These are phyloP conservation scores for Prinsepia uniflora DNA, from an alignment of 306 rosid species.

Conservation along the genomic window DNA sequence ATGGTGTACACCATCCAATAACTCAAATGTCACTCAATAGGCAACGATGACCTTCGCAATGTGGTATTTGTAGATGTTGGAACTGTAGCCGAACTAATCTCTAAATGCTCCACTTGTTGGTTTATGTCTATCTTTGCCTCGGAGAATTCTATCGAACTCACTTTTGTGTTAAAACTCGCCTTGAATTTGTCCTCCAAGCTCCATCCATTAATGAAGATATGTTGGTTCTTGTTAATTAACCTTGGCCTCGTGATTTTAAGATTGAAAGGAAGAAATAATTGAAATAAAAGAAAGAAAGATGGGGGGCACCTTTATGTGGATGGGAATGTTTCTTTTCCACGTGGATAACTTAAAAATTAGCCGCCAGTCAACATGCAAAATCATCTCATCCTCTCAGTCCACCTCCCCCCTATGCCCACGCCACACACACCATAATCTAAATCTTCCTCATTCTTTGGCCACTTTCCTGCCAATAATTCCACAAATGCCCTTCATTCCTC, in stretches of 20 bases:
- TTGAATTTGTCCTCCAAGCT: neutral
- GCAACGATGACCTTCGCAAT: too few species aligned
- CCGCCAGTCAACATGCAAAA: constrained; percentile 45
- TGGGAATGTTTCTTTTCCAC: constrained; percentile 34
- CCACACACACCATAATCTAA: constrained; percentile 42
- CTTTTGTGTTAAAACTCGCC: neutral
- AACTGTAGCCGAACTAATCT: too few species aligned
- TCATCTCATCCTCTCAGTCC: constrained; percentile 55
- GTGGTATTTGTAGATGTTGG: too few species aligned
- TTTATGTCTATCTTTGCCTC: neutral
- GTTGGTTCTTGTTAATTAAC: neutral
- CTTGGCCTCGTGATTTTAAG: neutral
- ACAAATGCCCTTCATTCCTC: constrained; percentile 21
- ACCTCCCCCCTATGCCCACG: constrained; percentile 36
- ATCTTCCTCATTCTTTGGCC: constrained; percentile 32
- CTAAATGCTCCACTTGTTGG: too few species aligned
- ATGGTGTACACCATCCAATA: too few species aligned
- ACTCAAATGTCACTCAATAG: too few species aligned
- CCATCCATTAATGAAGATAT: neutral
- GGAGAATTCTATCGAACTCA: neutral
- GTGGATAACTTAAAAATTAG: constrained; percentile 31
- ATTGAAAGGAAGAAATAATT: neutral
- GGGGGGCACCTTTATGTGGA: constrained; percentile 29
- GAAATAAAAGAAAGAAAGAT: neutral
- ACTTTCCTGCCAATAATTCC: constrained; percentile 27